Evolutionary conservation across 805 yeast genomes (phyloP).

Genomic region (Metschnikowia proteae): DNA sequence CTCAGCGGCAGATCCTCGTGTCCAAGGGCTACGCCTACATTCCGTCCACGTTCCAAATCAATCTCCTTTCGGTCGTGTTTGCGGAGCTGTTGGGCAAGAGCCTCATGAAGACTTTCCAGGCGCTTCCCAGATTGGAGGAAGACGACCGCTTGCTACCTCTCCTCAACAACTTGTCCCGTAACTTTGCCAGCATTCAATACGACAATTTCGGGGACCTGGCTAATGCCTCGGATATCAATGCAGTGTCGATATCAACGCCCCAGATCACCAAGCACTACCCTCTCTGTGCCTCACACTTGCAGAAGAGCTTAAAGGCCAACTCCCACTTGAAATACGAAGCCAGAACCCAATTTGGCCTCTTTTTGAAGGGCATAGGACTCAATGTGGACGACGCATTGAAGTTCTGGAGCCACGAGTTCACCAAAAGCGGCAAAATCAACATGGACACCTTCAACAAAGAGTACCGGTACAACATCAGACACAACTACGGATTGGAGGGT

Average conservation of each 20-base stretch:
- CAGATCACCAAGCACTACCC: constrained; percentile 69
- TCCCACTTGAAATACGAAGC: constrained; percentile 81
- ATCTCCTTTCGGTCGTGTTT: constrained; percentile 67
- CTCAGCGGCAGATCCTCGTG: constrained; percentile 65
- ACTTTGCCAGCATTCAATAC: constrained; percentile 45
- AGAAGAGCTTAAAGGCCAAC: constrained; percentile 52
- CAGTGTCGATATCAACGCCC: constrained; percentile 53
- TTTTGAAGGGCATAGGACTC: constrained; percentile 87
- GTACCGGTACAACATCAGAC: constrained; percentile 83
- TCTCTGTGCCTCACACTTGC: constrained; percentile 68
- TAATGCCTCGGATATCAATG: constrained; percentile 48
- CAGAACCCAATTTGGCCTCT: constrained; percentile 80
- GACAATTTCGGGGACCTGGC: constrained; percentile 45
- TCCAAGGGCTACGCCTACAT: constrained; percentile 75
- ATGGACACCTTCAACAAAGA: constrained; percentile 81
- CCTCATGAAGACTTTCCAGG: constrained; percentile 65
- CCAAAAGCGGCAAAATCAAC: constrained; percentile 48
- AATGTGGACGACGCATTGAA: constrained; percentile 80
- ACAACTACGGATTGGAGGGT: constrained; percentile 90
- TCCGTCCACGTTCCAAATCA: constrained; percentile 76
- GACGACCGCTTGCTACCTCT: constrained; percentile 87
- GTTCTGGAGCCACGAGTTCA: constrained; percentile 79
- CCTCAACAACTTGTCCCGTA: constrained; percentile 66
- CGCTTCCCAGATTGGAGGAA: constrained; percentile 82
- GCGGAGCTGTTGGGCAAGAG: constrained; percentile 47